Base-by-base conservation (phyloP, 441 rosid genomes). In the Viola pubescens region DNA sequence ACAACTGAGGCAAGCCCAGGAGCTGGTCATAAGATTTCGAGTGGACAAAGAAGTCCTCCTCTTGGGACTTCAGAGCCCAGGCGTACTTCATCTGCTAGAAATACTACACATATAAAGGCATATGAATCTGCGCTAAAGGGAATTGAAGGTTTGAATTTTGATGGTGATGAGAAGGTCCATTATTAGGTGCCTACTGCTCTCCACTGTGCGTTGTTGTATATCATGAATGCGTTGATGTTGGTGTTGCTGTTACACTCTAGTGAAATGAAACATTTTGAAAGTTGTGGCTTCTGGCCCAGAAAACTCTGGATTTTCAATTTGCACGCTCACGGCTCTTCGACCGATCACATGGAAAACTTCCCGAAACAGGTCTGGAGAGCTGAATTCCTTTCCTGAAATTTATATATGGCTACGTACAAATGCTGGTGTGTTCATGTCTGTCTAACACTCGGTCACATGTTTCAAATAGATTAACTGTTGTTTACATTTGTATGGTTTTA, bases 111-210 rank as follows among this genome's bases (percentile, higher is more conserved):
- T 39, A 62, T 69, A 34, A 83, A 85, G 82, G 77, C 71, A 63
- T 84, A 75, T 38, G 96, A 88, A 52, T 62, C 80, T 3, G 70
- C 89, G 53, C 79, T 90, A 4, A 85, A 79, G 71, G 97, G 91
- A 71, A 79, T 90, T 0, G 86, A 86, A 76, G 63, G 86, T 64
- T 75, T 87, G 69, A 79, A 73, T 62, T 79, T 91, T 44, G 88
- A 83, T 46, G 70, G 68, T 62, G 86, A 81, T 6, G 92, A 83
- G 62, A 84, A 76, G 77, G 84, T 75, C 75, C 89, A 75, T 48
- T 78, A 78, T 61, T 82, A 74, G 74, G 69, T 49, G 67, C 55
- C 63, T 13, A 26, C 56, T 51, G 67, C 54, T 63, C 26, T 12
- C 51, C 44, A 11, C 66, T 26, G 54, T 9, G 49, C 68, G 37